These are phyloP conservation scores for Aspergillus spinulosporus DNA, from an alignment of 2,329 filamentous ascomycete genomes.

Conservation along the genomic window DNA sequence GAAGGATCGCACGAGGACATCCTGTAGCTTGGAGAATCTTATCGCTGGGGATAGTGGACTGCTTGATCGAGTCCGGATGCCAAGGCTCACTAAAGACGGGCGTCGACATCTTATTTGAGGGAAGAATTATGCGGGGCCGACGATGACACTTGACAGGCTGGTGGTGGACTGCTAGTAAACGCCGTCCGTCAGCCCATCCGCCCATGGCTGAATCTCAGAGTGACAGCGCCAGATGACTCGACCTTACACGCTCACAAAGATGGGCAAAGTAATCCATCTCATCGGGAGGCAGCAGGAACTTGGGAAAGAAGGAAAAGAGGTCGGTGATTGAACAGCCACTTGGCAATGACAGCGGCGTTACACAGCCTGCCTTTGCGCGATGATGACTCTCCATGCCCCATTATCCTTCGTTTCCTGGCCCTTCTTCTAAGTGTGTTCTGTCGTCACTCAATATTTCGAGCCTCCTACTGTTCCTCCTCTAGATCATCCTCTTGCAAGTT, in stretches of 20 bases:
- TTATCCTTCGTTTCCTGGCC: neutral
- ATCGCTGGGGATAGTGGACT: slow-evolving; percentile 4
- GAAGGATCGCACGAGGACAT: slow-evolving; percentile 19
- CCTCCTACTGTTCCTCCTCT: neutral
- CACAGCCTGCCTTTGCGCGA: slow-evolving; percentile 14
- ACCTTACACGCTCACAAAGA: neutral
- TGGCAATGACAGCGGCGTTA: slow-evolving; percentile 21
- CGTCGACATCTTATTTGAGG: slow-evolving; percentile 18
- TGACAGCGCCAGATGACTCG: neutral
- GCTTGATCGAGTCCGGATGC: slow-evolving; percentile 20
- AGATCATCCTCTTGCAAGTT: slow-evolving; percentile 21
- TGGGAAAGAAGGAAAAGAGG: neutral
- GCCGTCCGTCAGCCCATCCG: slow-evolving; percentile 16
- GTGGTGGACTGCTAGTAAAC: slow-evolving; percentile 6
- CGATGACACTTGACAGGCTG: slow-evolving; percentile 18
- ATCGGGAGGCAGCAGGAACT: slow-evolving; percentile 21
- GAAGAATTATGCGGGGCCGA: slow-evolving; percentile 19
- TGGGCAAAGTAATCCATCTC: neutral
- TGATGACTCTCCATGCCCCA: neutral
- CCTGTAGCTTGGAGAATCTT: slow-evolving; percentile 16
- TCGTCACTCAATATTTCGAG: neutral
- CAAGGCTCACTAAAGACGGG: slow-evolving; percentile 22
- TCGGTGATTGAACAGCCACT: slow-evolving; percentile 9
- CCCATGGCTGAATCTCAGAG: slow-evolving; percentile 8
- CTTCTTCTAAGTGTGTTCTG: neutral